Conservation (phyloP, 1,139 yeast genomes). For the Geotrichum candidum region DNA sequence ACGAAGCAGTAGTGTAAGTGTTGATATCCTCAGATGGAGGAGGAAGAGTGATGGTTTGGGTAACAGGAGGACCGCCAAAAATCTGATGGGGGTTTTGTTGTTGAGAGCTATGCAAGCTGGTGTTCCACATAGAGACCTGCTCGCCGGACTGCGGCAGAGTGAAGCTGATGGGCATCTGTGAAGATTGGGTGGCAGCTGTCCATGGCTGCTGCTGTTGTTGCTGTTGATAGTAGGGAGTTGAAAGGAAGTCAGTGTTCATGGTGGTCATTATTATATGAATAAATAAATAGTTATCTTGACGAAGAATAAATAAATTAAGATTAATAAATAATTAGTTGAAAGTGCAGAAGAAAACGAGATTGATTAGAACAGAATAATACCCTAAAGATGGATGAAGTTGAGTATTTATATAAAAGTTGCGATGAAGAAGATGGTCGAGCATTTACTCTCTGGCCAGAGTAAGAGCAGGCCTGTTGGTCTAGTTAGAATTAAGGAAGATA, state of each 20-base stretch:
- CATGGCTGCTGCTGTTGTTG: not conserved
- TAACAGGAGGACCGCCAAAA: conserved; percentile 7
- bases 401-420: not conserved
- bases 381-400: not conserved
- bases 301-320: not conserved
- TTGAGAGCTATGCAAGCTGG: not conserved
- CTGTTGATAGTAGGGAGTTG: conserved; percentile 9
- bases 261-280: not conserved
- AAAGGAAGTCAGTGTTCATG: conserved; percentile 10
- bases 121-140: conserved; percentile 2
- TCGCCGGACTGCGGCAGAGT: conserved; percentile 1
- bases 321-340: not conserved
- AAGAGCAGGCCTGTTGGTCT: not conserved
- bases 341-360: not conserved
- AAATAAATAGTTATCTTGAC: not conserved
- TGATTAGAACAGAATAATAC: not conserved
- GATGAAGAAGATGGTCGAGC: not conserved
- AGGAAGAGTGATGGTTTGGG: conserved; percentile 6
- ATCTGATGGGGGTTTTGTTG: not conserved
- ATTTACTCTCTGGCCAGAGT: not conserved
- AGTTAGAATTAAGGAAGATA: not conserved
- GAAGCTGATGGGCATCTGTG: not conserved
- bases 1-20: not conserved
- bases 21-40: not conserved
- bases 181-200: not conserved